These are phyloP conservation scores for Dittrichia graveolens DNA, from an alignment of 129 eudicot species.

Conservation along the genomic window DNA sequence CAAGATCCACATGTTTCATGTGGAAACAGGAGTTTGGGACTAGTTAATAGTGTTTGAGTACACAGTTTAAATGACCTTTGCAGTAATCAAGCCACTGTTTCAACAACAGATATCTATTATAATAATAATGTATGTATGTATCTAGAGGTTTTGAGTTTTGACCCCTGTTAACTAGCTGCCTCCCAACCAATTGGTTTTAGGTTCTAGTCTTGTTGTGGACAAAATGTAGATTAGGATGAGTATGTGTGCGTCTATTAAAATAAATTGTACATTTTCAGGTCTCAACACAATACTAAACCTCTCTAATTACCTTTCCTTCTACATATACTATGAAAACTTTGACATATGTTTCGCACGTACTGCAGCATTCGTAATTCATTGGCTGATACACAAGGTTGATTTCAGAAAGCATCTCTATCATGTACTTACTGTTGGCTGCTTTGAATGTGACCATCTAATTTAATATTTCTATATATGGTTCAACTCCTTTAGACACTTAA, in stretches of 20 bases:
- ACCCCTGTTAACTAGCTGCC: too few species aligned
- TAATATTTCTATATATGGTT: slow-evolving; percentile 24
- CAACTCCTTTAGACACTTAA: slow-evolving; percentile 18
- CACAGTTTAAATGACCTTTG: neutral
- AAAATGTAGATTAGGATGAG: too few species aligned
- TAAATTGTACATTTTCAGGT: too few species aligned
- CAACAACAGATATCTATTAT: too few species aligned
- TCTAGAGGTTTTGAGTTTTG: too few species aligned
- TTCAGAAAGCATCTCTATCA: neutral
- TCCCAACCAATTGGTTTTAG: too few species aligned
- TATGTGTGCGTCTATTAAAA: too few species aligned
- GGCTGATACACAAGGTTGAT: neutral
- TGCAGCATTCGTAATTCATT: neutral
- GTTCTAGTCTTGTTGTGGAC: too few species aligned
- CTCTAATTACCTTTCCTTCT: too few species aligned
- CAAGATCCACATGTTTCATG: slow-evolving; percentile 17
- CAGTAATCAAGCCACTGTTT: neutral
- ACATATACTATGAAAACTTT: neutral
- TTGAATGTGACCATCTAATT: slow-evolving; percentile 20
- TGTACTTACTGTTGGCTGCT: slow-evolving; percentile 4
- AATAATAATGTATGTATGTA: too few species aligned
- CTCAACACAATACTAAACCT: too few species aligned
- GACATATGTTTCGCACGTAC: neutral
- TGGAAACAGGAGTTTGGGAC: neutral
- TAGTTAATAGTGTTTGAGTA: neutral